These are phyloP conservation scores for Oropetium thomaeum DNA, from an alignment of 176 grass and related monocot genomes.

Conservation along the genomic window DNA sequence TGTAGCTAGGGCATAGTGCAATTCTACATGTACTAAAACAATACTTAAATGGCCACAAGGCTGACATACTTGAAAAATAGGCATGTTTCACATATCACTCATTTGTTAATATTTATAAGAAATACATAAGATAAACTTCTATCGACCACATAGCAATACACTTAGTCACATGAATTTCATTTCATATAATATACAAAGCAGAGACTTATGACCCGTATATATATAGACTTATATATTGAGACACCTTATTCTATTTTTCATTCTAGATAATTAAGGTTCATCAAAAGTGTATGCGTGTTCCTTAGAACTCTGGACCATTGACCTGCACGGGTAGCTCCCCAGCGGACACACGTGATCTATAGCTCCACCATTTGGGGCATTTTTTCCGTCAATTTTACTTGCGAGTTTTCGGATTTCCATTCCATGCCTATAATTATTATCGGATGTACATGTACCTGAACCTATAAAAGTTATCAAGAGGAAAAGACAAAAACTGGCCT, in stretches of 20 bases:
- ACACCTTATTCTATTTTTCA: too few relatives aligned
- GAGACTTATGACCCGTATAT: neutral
- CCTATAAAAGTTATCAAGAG: neutral
- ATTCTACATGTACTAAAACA: too few relatives aligned
- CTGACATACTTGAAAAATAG: too few relatives aligned
- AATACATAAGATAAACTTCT: neutral
- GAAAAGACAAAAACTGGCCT: neutral
- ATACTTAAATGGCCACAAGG: too few relatives aligned
- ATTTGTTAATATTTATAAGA: neutral
- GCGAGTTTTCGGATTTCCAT: slow-evolving; percentile 11
- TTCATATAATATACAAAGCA: neutral
- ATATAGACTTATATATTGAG: neutral
- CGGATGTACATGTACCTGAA: neutral
- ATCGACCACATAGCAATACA: neutral
- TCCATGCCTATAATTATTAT: neutral
- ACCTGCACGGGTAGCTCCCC: slow-evolving; percentile 23
- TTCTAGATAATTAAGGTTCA: neutral
- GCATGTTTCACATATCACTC: neutral
- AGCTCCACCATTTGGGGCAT: neutral
- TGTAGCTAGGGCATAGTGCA: too few relatives aligned
- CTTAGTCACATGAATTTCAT: neutral
- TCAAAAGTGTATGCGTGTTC: neutral
- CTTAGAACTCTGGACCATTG: neutral
- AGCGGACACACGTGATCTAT: slow-evolving; percentile 26
- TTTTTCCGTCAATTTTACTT: slow-evolving; percentile 32